A percentile compares a stretch with the other conserved stretches of the same genome.
phyloP scores from a whole-genome alignment of 2,329 filamentous ascomycete genomes.

The Fonsecaea erecta region DNA sequence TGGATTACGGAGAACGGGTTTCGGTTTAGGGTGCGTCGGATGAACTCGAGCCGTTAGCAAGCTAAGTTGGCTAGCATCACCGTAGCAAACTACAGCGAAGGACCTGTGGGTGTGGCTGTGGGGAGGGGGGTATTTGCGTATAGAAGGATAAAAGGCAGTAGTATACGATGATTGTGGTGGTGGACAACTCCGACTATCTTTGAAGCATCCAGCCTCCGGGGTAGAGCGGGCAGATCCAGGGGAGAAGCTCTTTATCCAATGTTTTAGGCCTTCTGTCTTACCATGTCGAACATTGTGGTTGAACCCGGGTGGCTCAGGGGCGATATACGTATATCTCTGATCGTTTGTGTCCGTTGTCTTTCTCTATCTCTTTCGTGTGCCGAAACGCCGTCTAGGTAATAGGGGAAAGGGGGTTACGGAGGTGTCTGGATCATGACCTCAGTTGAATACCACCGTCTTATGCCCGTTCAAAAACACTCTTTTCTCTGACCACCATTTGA shows the following conservation, averaged over 20 bases:
- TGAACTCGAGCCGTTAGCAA: not conserved
- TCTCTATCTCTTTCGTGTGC: not conserved
- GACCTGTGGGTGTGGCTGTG: too few species aligned
- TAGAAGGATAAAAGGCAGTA: not conserved
- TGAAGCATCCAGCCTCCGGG: not conserved
- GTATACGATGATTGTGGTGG: not conserved
- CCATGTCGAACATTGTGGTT: not conserved
- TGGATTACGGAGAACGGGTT: not conserved
- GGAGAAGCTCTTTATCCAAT: not conserved
- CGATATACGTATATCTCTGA: not conserved
- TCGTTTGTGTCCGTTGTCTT: not conserved
- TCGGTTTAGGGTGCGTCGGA: not conserved
- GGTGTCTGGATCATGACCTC: not conserved
- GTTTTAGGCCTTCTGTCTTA: not conserved
- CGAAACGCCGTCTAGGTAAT: not conserved
- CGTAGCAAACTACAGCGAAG: not conserved
- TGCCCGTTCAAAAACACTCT: slow-evolving; percentile 76
- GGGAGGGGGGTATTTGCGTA: not conserved
- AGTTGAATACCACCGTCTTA: slow-evolving; percentile 79
- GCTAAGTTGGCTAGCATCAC: not conserved
- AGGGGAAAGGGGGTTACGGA: not conserved
- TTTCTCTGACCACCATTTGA: slow-evolving; percentile 82
- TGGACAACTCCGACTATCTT: not conserved
- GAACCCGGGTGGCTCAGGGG: not conserved
- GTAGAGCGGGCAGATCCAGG: not conserved